Evolutionary conservation across 805 yeast species (phyloP), one percentile per base, ranked within the genome.

Genomic region (Scheffersomyces ergatensis): DNA sequence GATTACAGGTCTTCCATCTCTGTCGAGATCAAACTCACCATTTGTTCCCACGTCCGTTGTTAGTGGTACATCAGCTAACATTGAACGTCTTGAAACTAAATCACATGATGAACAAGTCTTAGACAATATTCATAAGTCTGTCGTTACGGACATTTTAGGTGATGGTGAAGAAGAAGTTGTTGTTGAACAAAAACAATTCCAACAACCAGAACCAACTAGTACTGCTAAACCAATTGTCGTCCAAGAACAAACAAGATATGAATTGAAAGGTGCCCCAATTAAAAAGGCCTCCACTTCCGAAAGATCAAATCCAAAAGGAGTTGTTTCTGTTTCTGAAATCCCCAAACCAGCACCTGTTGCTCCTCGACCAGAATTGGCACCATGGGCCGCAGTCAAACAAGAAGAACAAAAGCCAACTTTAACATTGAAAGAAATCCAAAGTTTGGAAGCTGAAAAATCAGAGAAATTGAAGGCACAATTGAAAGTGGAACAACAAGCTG

Each of bases 381-480:
- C 83, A 33, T 78, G 83, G 83, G 82, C 82, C n/a, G 44, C 54
- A 1, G 51, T 56, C 17, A 19, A 46, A 52, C 40, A 44, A 5
- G 45, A 52, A 4, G 33, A 42, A 40, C 14, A 45, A 39, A 45
- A 57, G 30, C 78, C 80, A 11, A 54, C 62, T n/a, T 43, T 76
- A 39, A 62, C 82, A 0, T 62, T 78, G 50, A 68, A 70, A 38
- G 77, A 78, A 55, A 76, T 78, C 41, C 82, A 77, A 53, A 62
- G 62, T 46, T 63, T 76, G 41, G 77, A 76, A 44, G 73, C 73
- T 23, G 78, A 74, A 50, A 64, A 57, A 43, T 47, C 62, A 38
- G 60, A 61, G 38, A 60, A 65, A 42, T 66, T 63, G 34, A 72
- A 63, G 47, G 50, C 61, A 11, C 70, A 64, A 43, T 23, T 50